Base-by-base conservation (phyloP, 345 rosid genomes). In the Physaria fendleri region DNA sequence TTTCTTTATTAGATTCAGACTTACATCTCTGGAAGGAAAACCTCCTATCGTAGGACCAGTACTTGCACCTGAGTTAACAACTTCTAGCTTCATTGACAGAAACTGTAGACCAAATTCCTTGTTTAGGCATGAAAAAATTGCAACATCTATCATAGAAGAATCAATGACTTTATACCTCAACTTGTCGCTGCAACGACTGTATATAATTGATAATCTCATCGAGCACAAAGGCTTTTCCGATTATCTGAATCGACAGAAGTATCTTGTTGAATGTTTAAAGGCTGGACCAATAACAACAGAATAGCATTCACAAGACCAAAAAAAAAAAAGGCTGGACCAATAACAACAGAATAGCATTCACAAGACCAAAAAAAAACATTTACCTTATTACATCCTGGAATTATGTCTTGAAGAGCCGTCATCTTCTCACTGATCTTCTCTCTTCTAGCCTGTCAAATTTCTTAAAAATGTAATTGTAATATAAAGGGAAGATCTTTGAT, bases 141-240 rank as follows among this genome's bases (percentile, higher is more conserved):
- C 22, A 38, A 27, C 27, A 17, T 65, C 4, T 10, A 59, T 40
- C 17, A 23, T 15, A 47, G 20, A 45, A 5, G 35, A 13, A 12
- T 41, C 35, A 38, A 33, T 5, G 12, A 18, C 28, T 32, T 41
- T 65, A n/a, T 76, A 93, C 99, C 99, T 90, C 97, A 62, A 93
- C 96, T 73, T 93, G 99, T 45, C 62, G 82, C 71, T 89, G 97
- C 66, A 93, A 76, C 2, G 99, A 89, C 75, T 89, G 97, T 45
- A 93, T 76, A 69, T 93, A 93, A 66, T 93, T 93, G 73, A 93
- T 93, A 66, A 93, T 93, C 80, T 93, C 99, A 62, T 93, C 99
- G 17, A 93, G 92, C 33, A 93, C 99, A 48, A 83, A 85, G 4
- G 99, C 99, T 79, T 93, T 93, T 51, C 99, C 99, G 14, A 90